Conservation (phyloP, 2,329 filamentous ascomycete species). For the Fusarium tupiense region DNA sequence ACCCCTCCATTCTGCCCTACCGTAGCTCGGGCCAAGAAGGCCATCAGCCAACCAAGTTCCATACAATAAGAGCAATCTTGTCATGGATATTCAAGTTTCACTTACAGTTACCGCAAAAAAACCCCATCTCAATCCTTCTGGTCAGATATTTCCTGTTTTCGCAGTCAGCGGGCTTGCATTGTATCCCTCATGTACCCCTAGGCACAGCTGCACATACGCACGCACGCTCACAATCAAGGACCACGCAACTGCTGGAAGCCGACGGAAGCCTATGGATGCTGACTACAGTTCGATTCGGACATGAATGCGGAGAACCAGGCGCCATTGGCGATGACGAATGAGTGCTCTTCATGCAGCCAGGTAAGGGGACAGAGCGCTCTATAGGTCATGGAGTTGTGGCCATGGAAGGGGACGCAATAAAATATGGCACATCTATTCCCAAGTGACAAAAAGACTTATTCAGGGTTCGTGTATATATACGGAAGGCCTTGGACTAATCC, state of each 20-base stretch:
- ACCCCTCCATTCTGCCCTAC: conserved; percentile 24
- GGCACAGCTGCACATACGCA: conserved; percentile 8
- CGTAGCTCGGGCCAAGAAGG: not conserved
- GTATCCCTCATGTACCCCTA: conserved; percentile 3
- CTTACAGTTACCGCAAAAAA: not conserved
- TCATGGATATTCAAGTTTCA: not conserved
- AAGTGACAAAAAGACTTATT: not conserved
- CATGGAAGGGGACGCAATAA: not conserved
- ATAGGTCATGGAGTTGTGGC: not conserved
- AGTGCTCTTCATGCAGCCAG: conserved; percentile 9
- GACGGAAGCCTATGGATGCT: conserved; percentile 25
- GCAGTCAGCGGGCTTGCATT: conserved; percentile 1
- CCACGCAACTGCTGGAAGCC: conserved; percentile 13
- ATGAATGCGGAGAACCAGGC: conserved; percentile 20
- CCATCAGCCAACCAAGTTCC: not conserved
- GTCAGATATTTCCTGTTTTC: not conserved
- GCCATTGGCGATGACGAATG: conserved; percentile 28
- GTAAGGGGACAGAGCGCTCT: not conserved
- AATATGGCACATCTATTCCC: not conserved
- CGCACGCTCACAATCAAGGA: conserved; percentile 1
- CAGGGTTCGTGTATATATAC: too few relatives aligned
- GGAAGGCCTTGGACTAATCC: not conserved
- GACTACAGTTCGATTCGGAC: not conserved
- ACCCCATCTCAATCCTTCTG: not conserved
- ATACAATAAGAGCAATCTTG: not conserved